Conservation (phyloP, 2,329 filamentous ascomycete genomes). For the Cercospora citrullina region DNA sequence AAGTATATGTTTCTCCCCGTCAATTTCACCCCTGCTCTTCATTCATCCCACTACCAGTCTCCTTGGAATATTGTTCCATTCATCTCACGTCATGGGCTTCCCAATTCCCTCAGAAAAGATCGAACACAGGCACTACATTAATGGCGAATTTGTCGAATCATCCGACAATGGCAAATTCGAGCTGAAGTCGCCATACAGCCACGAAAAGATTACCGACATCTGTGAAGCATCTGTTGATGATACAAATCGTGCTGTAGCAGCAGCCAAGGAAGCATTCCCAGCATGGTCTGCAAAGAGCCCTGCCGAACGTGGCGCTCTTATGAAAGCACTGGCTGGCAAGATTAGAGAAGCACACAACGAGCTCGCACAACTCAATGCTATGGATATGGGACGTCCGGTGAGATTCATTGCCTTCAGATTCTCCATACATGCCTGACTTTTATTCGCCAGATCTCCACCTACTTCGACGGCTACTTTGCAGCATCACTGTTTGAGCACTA, state of each 20-base stretch:
- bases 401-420: not conserved
- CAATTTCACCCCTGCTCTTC: not conserved
- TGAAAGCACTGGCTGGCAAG: conserved; percentile 51
- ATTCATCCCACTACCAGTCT: not conserved
- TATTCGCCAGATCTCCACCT: conserved; percentile 30
- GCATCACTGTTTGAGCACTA: conserved; percentile 46
- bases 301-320: conserved; percentile 42
- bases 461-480: conserved; percentile 43
- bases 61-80: not conserved
- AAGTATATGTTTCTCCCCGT: not conserved
- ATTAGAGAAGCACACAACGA: conserved; percentile 46
- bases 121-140: conserved; percentile 52
- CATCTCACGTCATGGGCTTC: conserved; percentile 22
- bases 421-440: not conserved
- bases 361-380: conserved; percentile 49
- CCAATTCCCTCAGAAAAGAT: conserved; percentile 32
- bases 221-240: conserved; percentile 67
- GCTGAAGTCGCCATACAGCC: conserved; percentile 47
- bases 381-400: conserved; percentile 50
- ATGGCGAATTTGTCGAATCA: conserved; percentile 53
- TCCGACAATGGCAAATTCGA: conserved; percentile 50
- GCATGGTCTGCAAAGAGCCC: conserved; percentile 56
- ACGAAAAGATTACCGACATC: conserved; percentile 53
- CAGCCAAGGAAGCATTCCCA: conserved; percentile 67
- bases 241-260: conserved; percentile 67